A percentile compares a stretch with the other conserved stretches of the same genome.
Evolutionary conservation across 2,329 filamentous ascomycete genomes (phyloP).

Genomic region (Grosmannia clavigera): DNA sequence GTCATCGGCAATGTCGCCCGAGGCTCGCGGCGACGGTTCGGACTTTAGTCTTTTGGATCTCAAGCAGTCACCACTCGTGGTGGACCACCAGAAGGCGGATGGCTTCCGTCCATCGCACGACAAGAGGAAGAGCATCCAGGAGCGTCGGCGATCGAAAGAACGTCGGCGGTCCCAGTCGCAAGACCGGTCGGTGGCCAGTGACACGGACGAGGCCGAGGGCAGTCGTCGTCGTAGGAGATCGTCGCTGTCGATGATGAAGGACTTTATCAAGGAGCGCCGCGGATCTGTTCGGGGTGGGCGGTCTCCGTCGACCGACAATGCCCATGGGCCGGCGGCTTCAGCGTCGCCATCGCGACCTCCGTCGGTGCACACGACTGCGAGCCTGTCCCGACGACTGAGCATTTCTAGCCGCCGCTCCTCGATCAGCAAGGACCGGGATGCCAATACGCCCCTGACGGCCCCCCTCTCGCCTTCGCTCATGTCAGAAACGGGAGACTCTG

Average conservation of each 20-base stretch:
- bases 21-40: slow-evolving; percentile 26
- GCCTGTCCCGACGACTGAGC: slow-evolving; percentile 47
- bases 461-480: slow-evolving; percentile 27
- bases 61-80: slow-evolving; percentile 45
- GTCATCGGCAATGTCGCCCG: slow-evolving; percentile 26
- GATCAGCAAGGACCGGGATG: slow-evolving; percentile 29
- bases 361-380: slow-evolving; percentile 35
- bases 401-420: slow-evolving; percentile 50
- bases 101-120: slow-evolving; percentile 6
- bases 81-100: slow-evolving; percentile 37
- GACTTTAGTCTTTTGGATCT: slow-evolving; percentile 39
- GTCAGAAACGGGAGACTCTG: slow-evolving; percentile 32
- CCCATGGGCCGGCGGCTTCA: slow-evolving; percentile 13
- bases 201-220: slow-evolving; percentile 14
- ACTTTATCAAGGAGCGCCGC: slow-evolving; percentile 48
- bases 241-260: slow-evolving; percentile 46
- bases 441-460: slow-evolving; percentile 14
- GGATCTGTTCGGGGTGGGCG: slow-evolving; percentile 33
- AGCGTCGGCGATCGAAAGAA: slow-evolving; percentile 33
- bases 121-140: slow-evolving; percentile 31
- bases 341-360: slow-evolving; percentile 33
- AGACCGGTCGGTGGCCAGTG: slow-evolving; percentile 19
- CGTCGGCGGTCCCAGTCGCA: slow-evolving; percentile 23
- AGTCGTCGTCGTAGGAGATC: slow-evolving; percentile 33
- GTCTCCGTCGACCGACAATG: slow-evolving; percentile 33